Evolutionary conservation across 2,329 filamentous ascomycete species (phyloP).

Genomic region (Colletotrichum viniferum): DNA sequence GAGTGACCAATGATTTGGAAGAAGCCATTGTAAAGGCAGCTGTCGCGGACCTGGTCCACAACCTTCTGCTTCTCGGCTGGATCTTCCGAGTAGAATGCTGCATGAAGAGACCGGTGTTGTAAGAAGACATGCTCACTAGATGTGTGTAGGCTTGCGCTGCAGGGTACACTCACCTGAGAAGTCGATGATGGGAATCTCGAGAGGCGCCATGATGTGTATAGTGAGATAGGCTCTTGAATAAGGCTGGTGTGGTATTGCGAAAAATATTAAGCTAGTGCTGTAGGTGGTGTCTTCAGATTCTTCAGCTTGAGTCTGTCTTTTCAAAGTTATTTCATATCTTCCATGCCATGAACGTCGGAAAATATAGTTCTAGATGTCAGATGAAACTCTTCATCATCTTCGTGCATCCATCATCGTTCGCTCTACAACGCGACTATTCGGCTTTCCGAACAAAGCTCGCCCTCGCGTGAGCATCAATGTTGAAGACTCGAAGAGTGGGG

Average conservation of each 20-base stretch:
- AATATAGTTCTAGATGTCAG: neutral
- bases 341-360: neutral
- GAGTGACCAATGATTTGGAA: constrained; percentile 57
- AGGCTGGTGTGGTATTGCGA: neutral
- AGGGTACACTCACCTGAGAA: constrained; percentile 27
- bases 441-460: neutral
- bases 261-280: neutral
- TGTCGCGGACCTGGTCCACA: constrained; percentile 40
- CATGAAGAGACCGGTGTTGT: neutral
- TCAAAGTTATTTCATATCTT: neutral
- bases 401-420: neutral
- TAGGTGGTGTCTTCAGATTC: neutral
- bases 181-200: constrained; percentile 32
- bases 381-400: neutral
- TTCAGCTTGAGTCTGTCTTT: neutral
- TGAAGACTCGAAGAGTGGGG: constrained; percentile 3
- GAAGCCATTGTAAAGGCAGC: constrained; percentile 54
- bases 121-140: neutral
- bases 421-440: neutral
- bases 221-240: neutral
- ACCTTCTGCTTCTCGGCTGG: constrained; percentile 30
- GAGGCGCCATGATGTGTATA: neutral
- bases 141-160: too few relatives aligned
- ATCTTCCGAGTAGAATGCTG: constrained; percentile 25
- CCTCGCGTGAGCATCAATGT: neutral